Evolutionary conservation across 768 basidiomycete species (phyloP).

Genomic region (Tylopilus cervinicoccineus): DNA sequence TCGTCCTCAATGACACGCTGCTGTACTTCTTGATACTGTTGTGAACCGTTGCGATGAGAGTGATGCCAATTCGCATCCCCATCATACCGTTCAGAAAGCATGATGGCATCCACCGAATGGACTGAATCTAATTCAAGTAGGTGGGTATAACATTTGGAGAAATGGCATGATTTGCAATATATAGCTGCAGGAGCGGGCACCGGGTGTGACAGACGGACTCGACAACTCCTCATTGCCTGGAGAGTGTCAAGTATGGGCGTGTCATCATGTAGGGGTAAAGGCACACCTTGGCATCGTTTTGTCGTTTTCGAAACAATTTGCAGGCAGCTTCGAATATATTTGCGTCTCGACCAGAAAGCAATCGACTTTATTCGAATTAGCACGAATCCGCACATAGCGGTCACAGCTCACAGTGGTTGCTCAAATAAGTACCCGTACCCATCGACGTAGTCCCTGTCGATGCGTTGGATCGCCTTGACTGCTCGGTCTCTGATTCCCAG

Average conservation of each 20-base stretch:
- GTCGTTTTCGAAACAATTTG: slow-evolving; percentile 21
- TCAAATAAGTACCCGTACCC: slow-evolving; percentile 13
- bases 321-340: slow-evolving; percentile 34
- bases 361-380: slow-evolving; percentile 19
- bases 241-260: neutral
- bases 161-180: slow-evolving; percentile 37
- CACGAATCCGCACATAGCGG: neutral
- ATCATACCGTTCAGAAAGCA: slow-evolving; percentile 14
- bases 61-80: slow-evolving; percentile 33
- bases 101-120: slow-evolving; percentile 37
- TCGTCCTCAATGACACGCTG: slow-evolving; percentile 29
- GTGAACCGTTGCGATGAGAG: slow-evolving; percentile 22
- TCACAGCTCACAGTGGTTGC: slow-evolving; percentile 20
- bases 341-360: slow-evolving; percentile 18
- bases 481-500: slow-evolving; percentile 40
- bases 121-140: slow-evolving; percentile 30
- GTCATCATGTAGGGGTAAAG: neutral
- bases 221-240: slow-evolving; percentile 20
- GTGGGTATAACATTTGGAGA: slow-evolving; percentile 35
- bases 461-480: slow-evolving; percentile 23
- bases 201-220: slow-evolving; percentile 16
- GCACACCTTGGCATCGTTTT: slow-evolving; percentile 13
- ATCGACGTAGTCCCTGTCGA: slow-evolving; percentile 9
- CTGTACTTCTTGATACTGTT: slow-evolving; percentile 13
- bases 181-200: slow-evolving; percentile 21